A percentile compares a stretch with the other conserved stretches of the same genome.
These are phyloP conservation scores for Acer yangbiense DNA, from an alignment of 345 rosid species.

Conservation along the genomic window DNA sequence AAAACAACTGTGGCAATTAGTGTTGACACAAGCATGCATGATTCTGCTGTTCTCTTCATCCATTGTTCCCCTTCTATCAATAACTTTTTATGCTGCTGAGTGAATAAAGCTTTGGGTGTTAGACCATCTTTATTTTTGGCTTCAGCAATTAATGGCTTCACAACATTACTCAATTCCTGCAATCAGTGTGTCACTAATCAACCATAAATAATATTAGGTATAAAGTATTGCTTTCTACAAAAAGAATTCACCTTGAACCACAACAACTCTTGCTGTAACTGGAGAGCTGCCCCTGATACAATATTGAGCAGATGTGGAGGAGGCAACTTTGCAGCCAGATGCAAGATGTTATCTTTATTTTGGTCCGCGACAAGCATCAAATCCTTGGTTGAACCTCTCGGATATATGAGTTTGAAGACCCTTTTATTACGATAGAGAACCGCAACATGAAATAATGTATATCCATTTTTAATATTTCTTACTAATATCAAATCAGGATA, in stretches of 20 bases:
- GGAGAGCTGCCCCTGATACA: too few species aligned
- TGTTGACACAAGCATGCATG: too few species aligned
- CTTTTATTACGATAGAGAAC: slow-evolving; percentile 13
- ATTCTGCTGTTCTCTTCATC: not conserved
- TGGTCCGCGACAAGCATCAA: slow-evolving; percentile 8
- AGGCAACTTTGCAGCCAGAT: too few species aligned
- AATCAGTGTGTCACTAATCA: not conserved
- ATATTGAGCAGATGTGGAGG: too few species aligned
- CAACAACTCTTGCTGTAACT: too few species aligned
- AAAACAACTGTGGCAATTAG: too few species aligned
- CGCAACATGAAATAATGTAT: slow-evolving; percentile 24
- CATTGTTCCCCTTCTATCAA: not conserved
- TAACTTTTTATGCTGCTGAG: not conserved
- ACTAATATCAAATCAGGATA: not conserved
- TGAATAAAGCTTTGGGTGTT: not conserved
- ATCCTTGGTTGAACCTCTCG: slow-evolving; percentile 15
- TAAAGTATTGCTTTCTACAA: slow-evolving; percentile 9
- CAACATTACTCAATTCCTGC: not conserved
- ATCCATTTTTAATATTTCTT: not conserved
- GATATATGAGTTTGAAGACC: slow-evolving; percentile 19
- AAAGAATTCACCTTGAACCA: too few species aligned
- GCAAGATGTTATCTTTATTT: too few species aligned
- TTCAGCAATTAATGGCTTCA: not conserved
- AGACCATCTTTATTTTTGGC: not conserved
- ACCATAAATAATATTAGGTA: not conserved